phyloP scores from a whole-genome alignment of 2,329 filamentous ascomycete species.

The Lecanicillium sp. region DNA sequence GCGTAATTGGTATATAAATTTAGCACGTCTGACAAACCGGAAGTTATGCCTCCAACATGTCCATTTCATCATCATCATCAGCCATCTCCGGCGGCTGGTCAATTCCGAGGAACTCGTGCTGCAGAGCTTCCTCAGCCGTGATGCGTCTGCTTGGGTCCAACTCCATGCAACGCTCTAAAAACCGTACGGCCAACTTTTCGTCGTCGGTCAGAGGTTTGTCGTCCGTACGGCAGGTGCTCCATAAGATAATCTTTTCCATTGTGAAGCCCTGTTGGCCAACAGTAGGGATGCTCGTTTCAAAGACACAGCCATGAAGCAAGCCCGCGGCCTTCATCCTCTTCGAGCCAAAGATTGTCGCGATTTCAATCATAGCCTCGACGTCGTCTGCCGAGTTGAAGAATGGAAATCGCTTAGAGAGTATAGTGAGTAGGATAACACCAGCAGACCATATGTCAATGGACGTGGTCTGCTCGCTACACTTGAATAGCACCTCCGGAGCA shows the following conservation, averaged over 20 bases:
- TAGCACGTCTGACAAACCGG: neutral
- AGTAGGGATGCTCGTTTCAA: slow-evolving; percentile 88
- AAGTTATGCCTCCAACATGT: slow-evolving; percentile 30
- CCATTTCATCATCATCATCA: slow-evolving; percentile 47
- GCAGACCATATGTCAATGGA: slow-evolving; percentile 97
- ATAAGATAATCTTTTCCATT: slow-evolving; percentile 89
- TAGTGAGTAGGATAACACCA: slow-evolving; percentile 93
- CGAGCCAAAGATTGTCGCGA: slow-evolving; percentile 86
- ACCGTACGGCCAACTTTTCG: slow-evolving; percentile 65
- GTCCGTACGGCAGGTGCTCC: slow-evolving; percentile 76
- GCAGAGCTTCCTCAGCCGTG: slow-evolving; percentile 65
- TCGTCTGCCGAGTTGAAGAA: slow-evolving; percentile 99
- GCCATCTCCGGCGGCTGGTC: slow-evolving; percentile 20
- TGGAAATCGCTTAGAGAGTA: slow-evolving; percentile 84
- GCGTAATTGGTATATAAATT: slow-evolving; percentile 3
- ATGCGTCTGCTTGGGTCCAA: slow-evolving; percentile 68
- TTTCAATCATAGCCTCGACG: slow-evolving; percentile 94
- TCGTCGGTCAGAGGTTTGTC: slow-evolving; percentile 51
- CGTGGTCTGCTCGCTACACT: slow-evolving; percentile 90
- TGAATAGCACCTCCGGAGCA: slow-evolving; percentile 92
- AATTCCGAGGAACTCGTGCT: slow-evolving; percentile 59
- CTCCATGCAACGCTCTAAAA: slow-evolving; percentile 66
- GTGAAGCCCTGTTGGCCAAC: slow-evolving; percentile 79
- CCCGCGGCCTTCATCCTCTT: slow-evolving; percentile 78
- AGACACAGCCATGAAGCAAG: slow-evolving; percentile 79